Evolutionary conservation across 1,284 basidiomycete genomes (phyloP).

Genomic region (Sanghuangporus weigelae): DNA sequence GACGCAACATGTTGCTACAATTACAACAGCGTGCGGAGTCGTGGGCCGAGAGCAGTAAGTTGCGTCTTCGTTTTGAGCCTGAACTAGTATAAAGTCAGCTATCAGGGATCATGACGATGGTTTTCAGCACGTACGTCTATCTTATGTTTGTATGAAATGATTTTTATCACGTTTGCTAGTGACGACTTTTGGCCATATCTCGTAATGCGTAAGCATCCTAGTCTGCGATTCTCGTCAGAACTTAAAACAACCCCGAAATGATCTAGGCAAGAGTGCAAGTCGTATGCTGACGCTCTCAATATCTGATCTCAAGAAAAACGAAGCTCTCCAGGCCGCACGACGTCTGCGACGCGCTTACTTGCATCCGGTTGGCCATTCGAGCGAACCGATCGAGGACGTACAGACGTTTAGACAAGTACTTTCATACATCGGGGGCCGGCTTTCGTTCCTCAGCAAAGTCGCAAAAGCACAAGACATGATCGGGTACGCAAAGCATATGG

Average conservation of each 20-base stretch:
- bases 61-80: slow-evolving; percentile 10
- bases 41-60: slow-evolving; percentile 70
- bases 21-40: slow-evolving; percentile 49
- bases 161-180: slow-evolving; percentile 27
- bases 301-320: slow-evolving; percentile 59
- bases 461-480: slow-evolving; percentile 53
- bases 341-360: slow-evolving; percentile 39
- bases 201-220: slow-evolving; percentile 46
- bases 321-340: slow-evolving; percentile 56
- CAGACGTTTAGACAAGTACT: slow-evolving; percentile 48
- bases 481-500: slow-evolving; percentile 56
- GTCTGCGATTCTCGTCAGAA: not conserved
- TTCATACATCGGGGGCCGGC: slow-evolving; percentile 67
- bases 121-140: slow-evolving; percentile 66
- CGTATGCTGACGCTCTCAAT: slow-evolving; percentile 78
- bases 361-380: slow-evolving; percentile 27
- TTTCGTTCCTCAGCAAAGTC: slow-evolving; percentile 69
- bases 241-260: not conserved
- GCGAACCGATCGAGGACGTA: slow-evolving; percentile 23
- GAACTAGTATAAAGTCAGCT: slow-evolving; percentile 12
- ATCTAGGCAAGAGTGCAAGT: slow-evolving; percentile 60
- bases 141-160: not conserved
- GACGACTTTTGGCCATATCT: slow-evolving; percentile 81
- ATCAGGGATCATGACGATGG: slow-evolving; percentile 68
- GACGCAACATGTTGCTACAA: slow-evolving; percentile 41